Evolutionary conservation across 106 monocot species (phyloP), one percentile per base, ranked within the genome.

Genomic region (Platanthera zijinensis): DNA sequence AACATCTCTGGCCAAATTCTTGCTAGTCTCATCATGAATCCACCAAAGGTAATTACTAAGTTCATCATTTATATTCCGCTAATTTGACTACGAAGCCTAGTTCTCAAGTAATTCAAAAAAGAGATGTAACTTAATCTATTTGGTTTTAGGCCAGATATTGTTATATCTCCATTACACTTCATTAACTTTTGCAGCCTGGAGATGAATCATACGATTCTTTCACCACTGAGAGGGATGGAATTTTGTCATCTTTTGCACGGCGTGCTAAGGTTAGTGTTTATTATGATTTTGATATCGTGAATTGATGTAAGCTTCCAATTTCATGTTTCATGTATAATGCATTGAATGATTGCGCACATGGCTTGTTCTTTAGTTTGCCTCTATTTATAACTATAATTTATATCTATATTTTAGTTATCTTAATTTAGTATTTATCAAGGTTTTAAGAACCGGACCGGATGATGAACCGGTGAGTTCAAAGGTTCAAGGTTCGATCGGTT

Each of bases 1-100:
- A 96, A 96, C 75, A 89, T 93, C 17, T 85, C 93, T 82, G 96
- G 96, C 39, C 96, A 96, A 72, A 89, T 96, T 77, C 96, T 96
- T 61, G 89, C 93, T 21, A 91, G 93, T 63, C 96, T 96, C 22
- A 86, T 96, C 70, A 96, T 96, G 96, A 96, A 96, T 81, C 93
- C 93, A 68, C 96, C 96, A 28, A 93, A 96, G 96, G 96, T 96
- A 18, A 81, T 15, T 21, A n/a, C 15, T 6, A 30, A 66, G 0
- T 70, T 70, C 15, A 48, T 70, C 15, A 11, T n/a, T 46, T 17
- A 7, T 70, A 39, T 61, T 7, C 1, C 18, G 21, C 56, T 61
- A 61, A 32, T 66, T 66, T 66, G 32, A 66, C 66, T 8, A 61
- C 19, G 21, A 61, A 61, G 8, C 59, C 21, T 19, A 61, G 59